Base-by-base conservation (phyloP, 2,329 filamentous ascomycete genomes). In the Alternaria viburni region DNA sequence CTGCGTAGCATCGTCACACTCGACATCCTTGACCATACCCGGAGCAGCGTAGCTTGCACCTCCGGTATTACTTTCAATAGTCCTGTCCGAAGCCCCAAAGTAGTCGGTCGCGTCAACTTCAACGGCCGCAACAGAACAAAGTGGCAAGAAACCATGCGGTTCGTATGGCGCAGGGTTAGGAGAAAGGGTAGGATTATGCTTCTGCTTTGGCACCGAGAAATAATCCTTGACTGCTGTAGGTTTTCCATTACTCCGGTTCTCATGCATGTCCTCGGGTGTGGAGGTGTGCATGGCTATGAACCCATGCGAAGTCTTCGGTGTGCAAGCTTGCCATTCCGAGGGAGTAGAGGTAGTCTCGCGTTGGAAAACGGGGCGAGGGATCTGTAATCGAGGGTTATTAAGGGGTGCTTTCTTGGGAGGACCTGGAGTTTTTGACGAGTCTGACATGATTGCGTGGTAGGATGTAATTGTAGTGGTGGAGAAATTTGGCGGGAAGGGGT, bases 401-500 rank as follows among this genome's bases (percentile, higher is more conserved):
- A 21, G 11, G 3, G 4, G 8, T 36, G 4, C 32, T n/a, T 21
- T 12, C 2, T 44, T 44, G n/a, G 4, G 41, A 1, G 41, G 3
- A 19, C 21, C 10, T 44, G 17, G n/a, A 44, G 17, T 21, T 21
- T 3, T 9, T 9, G 26, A 6, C 6, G 47, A 30, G 12, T n/a
- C 47, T 15, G 47, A 10, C 25, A 30, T 21, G 0, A 0, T 15
- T 1, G 25, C 4, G 26, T 21, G 0, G 17, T 9, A 3, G 13
- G 28, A 2, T 32, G 26, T 49, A 7, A 6, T 12, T 13, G 41
- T 10, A 13, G 28, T 7, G 8, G 6, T 11, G 0, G 3, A 21
- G 12, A 15, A 3, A 4, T 6, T 1, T 32, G 2, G 26, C 5
- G 5, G 5, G 0, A 13, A 32, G 12, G 0, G 9, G 21, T 1